These are phyloP conservation scores for Chaetomium tenue DNA, from an alignment of 495 filamentous ascomycete genomes.

Conservation along the genomic window DNA sequence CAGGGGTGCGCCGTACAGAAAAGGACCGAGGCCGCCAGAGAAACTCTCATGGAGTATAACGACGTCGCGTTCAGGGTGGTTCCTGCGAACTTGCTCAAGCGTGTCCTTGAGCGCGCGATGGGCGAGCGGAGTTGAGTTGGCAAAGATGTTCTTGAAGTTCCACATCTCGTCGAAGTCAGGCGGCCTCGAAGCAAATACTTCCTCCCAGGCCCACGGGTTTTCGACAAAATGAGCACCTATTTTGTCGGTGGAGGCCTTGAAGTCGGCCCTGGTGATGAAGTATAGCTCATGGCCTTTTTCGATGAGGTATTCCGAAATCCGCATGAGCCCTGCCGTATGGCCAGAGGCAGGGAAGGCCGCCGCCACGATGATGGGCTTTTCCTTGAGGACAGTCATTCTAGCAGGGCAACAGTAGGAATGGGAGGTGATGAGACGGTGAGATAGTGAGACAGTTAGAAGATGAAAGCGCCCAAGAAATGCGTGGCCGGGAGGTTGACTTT, in stretches of 20 bases:
- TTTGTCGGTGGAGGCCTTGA: conserved; percentile 24
- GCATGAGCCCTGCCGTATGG: conserved; percentile 18
- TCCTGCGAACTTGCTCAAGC: conserved; percentile 25
- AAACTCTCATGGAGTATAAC: conserved; percentile 37
- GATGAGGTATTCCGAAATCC: conserved; percentile 31
- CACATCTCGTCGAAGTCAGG: background rate
- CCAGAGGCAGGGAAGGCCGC: conserved; percentile 15
- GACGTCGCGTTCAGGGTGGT: conserved; percentile 28
- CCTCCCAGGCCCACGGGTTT: conserved; percentile 9
- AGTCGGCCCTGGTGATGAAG: conserved; percentile 31
- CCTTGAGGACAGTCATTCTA: background rate
- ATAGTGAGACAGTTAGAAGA: too few species aligned
- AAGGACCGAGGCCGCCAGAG: conserved; percentile 31
- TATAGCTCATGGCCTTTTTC: conserved; percentile 35
- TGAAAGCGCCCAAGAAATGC: background rate
- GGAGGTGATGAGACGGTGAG: background rate
- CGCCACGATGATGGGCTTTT: conserved; percentile 32
- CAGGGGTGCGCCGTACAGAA: conserved; percentile 29
- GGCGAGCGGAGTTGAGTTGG: conserved; percentile 19
- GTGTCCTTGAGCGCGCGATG: conserved; percentile 32
- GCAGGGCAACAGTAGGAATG: background rate
- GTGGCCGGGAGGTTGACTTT: too few species aligned
- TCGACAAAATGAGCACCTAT: conserved; percentile 22
- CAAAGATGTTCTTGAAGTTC: conserved; percentile 21
- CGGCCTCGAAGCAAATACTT: background rate